A percentile compares a stretch with the other conserved stretches of the same genome.
phyloP scores from a whole-genome alignment of 2,329 filamentous ascomycete species.

The Ceratocystis variospora region DNA sequence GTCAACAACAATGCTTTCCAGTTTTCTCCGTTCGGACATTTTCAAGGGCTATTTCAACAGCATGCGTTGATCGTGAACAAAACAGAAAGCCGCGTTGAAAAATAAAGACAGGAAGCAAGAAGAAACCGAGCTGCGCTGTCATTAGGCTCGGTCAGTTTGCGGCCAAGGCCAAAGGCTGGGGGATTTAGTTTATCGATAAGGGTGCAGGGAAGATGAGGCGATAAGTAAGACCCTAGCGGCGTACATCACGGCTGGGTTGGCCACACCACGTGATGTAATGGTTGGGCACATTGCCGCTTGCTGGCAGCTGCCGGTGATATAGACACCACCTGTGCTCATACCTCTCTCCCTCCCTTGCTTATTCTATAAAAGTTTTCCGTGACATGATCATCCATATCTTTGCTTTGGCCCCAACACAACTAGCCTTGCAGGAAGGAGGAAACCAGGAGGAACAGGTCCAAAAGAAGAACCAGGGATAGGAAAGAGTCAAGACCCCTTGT shows the following conservation, averaged over 20 bases:
- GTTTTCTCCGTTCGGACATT: conserved; percentile 20
- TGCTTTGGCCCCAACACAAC: too few relatives aligned
- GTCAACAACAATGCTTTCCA: conserved; percentile 20
- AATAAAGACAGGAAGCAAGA: background rate
- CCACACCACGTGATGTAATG: background rate
- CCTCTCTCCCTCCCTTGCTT: too few relatives aligned
- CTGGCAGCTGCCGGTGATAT: background rate
- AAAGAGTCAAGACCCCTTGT: background rate
- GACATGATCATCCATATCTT: too few relatives aligned
- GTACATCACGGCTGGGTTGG: background rate
- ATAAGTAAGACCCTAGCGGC: background rate
- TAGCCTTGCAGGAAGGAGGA: background rate
- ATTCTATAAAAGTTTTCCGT: too few relatives aligned
- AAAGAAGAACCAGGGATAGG: background rate
- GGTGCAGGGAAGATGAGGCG: background rate
- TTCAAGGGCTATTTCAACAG: background rate
- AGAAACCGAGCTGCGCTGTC: background rate
- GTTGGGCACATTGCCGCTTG: background rate
- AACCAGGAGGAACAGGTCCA: background rate
- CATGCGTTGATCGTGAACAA: background rate
- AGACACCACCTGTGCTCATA: background rate
- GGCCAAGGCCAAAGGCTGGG: conserved; percentile 4
- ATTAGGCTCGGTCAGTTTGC: conserved; percentile 1
- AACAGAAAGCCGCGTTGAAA: background rate
- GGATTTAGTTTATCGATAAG: conserved; percentile 2